Evolutionary conservation across 2,329 filamentous ascomycete species (phyloP).

Genomic region (Amauroascus verrucosus): DNA sequence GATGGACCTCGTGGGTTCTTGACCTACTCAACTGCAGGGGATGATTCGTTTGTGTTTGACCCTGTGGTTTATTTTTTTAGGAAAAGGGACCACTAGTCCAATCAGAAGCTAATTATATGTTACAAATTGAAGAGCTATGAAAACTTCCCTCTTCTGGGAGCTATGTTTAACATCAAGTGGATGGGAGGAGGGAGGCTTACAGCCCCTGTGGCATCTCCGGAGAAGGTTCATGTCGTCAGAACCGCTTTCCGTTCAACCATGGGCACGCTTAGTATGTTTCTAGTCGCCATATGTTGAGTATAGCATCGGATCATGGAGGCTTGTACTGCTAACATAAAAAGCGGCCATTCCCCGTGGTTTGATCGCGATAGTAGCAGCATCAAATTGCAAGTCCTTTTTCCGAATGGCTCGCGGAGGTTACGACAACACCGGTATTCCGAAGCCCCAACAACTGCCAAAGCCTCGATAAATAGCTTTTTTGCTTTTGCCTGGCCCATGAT

Average conservation of each 20-base stretch:
- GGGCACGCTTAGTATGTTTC: neutral
- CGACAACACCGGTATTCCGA: slow-evolving; percentile 43
- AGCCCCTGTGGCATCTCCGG: too few relatives aligned
- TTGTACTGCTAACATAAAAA: neutral
- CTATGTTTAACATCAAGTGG: neutral
- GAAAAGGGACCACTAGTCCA: neutral
- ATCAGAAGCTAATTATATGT: slow-evolving; percentile 1
- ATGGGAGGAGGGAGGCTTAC: neutral
- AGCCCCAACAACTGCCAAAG: slow-evolving; percentile 38
- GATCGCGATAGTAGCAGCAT: neutral
- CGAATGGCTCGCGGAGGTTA: slow-evolving; percentile 35
- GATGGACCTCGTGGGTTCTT: too few relatives aligned
- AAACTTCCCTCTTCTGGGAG: neutral
- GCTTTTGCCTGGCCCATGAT: neutral
- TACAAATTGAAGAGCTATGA: neutral
- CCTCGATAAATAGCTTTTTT: slow-evolving; percentile 1
- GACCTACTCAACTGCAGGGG: too few relatives aligned
- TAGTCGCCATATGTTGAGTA: neutral
- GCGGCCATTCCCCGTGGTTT: neutral
- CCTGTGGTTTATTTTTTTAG: too few relatives aligned
- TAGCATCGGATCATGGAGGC: neutral
- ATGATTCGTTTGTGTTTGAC: too few relatives aligned
- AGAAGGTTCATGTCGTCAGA: too few relatives aligned
- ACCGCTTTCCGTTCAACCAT: too few relatives aligned
- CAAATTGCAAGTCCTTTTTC: neutral